Base-by-base conservation (phyloP, 2,329 filamentous ascomycete genomes). In the Xenoacremonium recifei region DNA sequence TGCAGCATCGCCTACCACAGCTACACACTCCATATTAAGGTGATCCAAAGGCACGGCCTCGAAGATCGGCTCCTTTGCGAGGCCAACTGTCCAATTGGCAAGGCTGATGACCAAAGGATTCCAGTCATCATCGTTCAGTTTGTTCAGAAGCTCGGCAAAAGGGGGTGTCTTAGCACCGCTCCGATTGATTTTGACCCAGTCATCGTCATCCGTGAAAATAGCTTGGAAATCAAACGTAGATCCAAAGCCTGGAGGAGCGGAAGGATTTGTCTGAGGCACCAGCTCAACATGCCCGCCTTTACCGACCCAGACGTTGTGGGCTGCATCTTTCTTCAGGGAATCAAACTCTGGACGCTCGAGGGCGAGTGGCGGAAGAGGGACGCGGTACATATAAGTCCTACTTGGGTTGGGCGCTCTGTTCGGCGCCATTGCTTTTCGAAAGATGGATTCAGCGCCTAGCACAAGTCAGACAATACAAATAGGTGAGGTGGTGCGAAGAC, bases 1-100 rank as follows among this genome's bases (percentile, higher is more conserved):
- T 2, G 46, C 46, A 3, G 52, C 48, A 17, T 53, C 52, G 3
- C 52, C 50, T 11, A 44, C 35, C 15, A 55, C 38, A 13, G 44
- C 40, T 10, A 54, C 46, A 15, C 19, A 20, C 12, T 42, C 50
- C 11, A 33, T 32, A 5, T 29, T 32, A 40, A 45, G 51, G 5
- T 12, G 37, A 2, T 48, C 44, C 12, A 49, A 18, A 7, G 34
- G 25, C 18, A 39, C 34, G 5, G 47, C 17, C n/a, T 38, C 37
- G 7, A 37, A 36, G 17, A 52, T 29, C 9, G 42, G 50, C 25
- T 43, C 47, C 37, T 31, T 33, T 12, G 31, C 35, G 11, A 53
- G 44, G 13, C 37, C 35, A 15, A 27, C 21, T 7, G 45, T 33
- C 7, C 19, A 4, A n/a, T 25, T 15, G 15, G 50, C 29, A 12